Evolutionary conservation across 2,329 filamentous ascomycete genomes (phyloP).

Genomic region (Myriosclerotinia duriaeana): DNA sequence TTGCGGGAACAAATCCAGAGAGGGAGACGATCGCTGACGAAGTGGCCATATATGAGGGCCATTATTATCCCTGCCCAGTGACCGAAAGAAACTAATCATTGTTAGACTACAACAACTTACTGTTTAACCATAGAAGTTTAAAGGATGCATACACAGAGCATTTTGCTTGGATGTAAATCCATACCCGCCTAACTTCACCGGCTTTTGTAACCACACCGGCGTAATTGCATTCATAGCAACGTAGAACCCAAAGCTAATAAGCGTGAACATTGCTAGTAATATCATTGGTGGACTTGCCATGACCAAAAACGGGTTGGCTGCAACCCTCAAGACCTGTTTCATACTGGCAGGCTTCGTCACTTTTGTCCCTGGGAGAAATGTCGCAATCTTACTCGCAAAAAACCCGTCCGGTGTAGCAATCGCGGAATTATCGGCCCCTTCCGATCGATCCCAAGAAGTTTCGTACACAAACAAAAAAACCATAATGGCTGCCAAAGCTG

Average conservation of each 20-base stretch:
- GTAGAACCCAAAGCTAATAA: constrained; percentile 34
- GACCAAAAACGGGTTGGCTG: constrained; percentile 36
- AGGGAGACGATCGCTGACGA: constrained; percentile 45
- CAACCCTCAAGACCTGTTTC: constrained; percentile 24
- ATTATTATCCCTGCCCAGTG: constrained; percentile 45
- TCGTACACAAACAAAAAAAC: constrained; percentile 45
- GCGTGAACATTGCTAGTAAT: constrained; percentile 42
- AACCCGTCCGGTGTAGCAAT: constrained; percentile 30
- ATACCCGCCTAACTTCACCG: constrained; percentile 44
- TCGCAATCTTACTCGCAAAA: constrained; percentile 27
- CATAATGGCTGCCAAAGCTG: constrained; percentile 41
- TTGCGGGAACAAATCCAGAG: constrained; percentile 33
- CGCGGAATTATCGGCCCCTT: constrained; percentile 28
- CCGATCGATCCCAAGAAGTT: constrained; percentile 41
- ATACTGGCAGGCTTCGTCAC: constrained; percentile 21
- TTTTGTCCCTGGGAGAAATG: constrained; percentile 27
- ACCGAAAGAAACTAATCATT: constrained; percentile 42
- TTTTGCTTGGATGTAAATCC: constrained; percentile 45
- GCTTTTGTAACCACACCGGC: constrained; percentile 43
- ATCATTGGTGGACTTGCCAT: constrained; percentile 43
- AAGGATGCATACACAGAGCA: constrained; percentile 35
- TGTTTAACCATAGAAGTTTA: neutral
- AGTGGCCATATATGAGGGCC: constrained; percentile 42
- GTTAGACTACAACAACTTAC: neutral
- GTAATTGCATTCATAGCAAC: constrained; percentile 32